These are phyloP conservation scores for Colletotrichum phormii DNA, from an alignment of 2,329 filamentous ascomycete species.

Conservation along the genomic window DNA sequence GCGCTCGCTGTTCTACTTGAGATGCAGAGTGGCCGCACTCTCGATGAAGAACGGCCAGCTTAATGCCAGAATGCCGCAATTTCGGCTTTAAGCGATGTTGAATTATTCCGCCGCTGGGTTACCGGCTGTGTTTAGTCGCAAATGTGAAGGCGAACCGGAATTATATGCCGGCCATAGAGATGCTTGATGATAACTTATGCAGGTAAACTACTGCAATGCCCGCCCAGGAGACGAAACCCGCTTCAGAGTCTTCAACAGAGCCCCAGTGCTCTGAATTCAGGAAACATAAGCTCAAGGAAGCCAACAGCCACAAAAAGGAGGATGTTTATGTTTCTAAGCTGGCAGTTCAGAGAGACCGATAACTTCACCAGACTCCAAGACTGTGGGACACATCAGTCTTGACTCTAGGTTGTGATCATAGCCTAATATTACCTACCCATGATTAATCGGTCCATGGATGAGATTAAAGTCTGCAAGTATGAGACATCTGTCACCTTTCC, in stretches of 20 bases:
- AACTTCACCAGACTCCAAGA: background rate
- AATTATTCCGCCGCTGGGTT: too few relatives aligned
- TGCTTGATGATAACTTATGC: background rate
- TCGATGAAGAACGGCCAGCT: too few relatives aligned
- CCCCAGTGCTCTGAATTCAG: background rate
- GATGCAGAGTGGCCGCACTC: too few relatives aligned
- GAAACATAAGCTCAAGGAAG: background rate
- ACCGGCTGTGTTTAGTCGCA: background rate
- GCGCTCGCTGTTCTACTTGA: background rate
- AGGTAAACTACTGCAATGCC: background rate
- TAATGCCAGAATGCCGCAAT: too few relatives aligned
- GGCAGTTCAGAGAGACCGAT: background rate
- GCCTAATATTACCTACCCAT: background rate
- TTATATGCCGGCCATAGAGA: background rate
- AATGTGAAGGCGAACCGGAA: background rate
- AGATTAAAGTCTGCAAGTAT: too few relatives aligned
- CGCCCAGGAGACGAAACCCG: background rate
- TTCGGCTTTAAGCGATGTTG: too few relatives aligned
- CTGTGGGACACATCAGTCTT: background rate
- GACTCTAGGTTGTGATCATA: background rate
- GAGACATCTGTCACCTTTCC: too few relatives aligned
- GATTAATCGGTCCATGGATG: background rate
- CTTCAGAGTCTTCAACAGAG: background rate
- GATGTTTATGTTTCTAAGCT: background rate
- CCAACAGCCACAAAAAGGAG: background rate